Conservation (phyloP, 441 rosid species). For the Aquilaria agallochum region DNA sequence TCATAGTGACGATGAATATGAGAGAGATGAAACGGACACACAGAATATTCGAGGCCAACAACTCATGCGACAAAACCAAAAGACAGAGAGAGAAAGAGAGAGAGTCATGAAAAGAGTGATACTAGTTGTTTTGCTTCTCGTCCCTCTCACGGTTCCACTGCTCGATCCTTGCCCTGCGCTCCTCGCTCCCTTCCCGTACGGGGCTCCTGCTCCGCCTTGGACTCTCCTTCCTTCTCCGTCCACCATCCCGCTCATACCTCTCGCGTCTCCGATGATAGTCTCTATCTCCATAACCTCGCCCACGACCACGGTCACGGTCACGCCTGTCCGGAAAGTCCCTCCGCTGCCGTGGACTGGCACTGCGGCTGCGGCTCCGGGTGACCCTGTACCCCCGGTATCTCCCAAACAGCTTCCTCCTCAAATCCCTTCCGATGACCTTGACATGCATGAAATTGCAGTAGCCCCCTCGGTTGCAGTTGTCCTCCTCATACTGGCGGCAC, state of each 20-base stretch:
- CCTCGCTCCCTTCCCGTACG: conserved; percentile 18
- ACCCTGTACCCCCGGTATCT: conserved; percentile 20
- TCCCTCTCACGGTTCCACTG: conserved; percentile 21
- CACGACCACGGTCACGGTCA: conserved; percentile 8
- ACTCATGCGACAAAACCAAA: too few species aligned
- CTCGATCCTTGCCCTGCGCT: conserved; percentile 20
- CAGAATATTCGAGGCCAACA: too few species aligned
- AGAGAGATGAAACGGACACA: too few species aligned
- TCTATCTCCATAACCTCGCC: neutral
- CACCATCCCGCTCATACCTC: neutral
- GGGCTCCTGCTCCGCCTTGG: conserved; percentile 19
- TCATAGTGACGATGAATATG: too few species aligned
- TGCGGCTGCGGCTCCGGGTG: conserved; percentile 45
- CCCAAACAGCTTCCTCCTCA: conserved; percentile 37
- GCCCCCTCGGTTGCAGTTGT: conserved; percentile 43
- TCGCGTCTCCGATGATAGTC: conserved; percentile 3
- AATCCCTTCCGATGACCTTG: conserved; percentile 35
- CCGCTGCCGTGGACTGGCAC: conserved; percentile 14
- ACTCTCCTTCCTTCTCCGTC: conserved; percentile 13
- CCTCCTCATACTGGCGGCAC: conserved; percentile 41
- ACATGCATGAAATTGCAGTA: conserved; percentile 48
- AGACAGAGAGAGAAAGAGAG: too few species aligned
- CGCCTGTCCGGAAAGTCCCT: conserved; percentile 1
- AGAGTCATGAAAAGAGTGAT: too few species aligned
- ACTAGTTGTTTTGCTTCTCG: conserved; percentile 4